A percentile compares a stretch with the other conserved stretches of the same genome.
phyloP scores from a whole-genome alignment of 2,329 filamentous ascomycete genomes.

The Phaeosphaeriaceae sp. region DNA sequence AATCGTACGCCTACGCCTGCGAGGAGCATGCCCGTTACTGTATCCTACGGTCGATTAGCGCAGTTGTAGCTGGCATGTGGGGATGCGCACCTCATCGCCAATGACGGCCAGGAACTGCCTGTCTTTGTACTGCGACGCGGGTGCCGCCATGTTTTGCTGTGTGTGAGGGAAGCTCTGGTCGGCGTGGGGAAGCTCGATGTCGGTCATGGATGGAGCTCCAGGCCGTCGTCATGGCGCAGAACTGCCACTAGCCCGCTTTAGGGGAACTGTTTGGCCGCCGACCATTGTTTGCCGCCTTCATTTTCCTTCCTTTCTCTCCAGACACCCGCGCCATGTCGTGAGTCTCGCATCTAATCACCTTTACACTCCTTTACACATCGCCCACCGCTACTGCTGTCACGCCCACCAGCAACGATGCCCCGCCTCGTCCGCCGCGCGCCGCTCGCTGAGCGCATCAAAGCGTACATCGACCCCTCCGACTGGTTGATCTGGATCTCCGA shows the following conservation, averaged over 20 bases:
- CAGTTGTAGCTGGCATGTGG: no score
- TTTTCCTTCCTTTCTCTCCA: conserved; percentile 12
- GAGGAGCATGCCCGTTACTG: conserved; percentile 92
- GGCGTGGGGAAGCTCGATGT: conserved; percentile 24
- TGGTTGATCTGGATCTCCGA: conserved; percentile 90
- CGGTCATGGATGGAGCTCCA: conserved; percentile 13
- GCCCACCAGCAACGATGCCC: conserved; percentile 61
- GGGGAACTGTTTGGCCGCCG: conserved; percentile 28
- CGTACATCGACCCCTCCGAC: conserved; percentile 85
- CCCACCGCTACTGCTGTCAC: conserved; percentile 2
- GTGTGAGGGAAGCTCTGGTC: conserved; percentile 22
- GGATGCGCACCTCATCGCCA: conserved; percentile 79
- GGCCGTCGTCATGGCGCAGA: conserved; percentile 35
- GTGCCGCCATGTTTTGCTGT: conserved; percentile 62
- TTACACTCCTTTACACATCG: neutral
- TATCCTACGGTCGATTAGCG: conserved; percentile 68
- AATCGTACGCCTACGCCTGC: conserved; percentile 87
- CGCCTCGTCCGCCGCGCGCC: conserved; percentile 83
- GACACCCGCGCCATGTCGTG: conserved; percentile 33
- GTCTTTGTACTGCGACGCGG: conserved; percentile 71
- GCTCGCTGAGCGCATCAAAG: conserved; percentile 78
- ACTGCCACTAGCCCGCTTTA: conserved; percentile 22
- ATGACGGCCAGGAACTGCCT: conserved; percentile 97
- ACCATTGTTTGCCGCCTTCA: conserved; percentile 14
- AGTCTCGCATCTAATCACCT: conserved; percentile 6